These are phyloP conservation scores for Solanum piurae DNA, from an alignment of 257 asterid genomes.

Conservation along the genomic window DNA sequence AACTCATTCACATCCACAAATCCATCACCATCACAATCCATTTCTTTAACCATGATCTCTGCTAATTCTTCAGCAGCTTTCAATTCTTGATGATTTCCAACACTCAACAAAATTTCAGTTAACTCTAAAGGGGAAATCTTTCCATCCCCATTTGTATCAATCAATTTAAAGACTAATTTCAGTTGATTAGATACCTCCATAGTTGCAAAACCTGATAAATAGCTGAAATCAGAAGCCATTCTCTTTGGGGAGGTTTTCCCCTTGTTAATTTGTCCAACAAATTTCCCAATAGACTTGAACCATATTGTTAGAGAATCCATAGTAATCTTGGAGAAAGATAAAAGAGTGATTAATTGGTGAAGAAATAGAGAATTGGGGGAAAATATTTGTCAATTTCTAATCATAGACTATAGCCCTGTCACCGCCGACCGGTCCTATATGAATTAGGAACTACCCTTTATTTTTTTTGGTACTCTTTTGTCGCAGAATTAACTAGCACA, in stretches of 20 bases:
- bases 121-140: constrained; percentile 47
- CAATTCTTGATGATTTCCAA: constrained; percentile 25
- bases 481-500: too few relatives aligned
- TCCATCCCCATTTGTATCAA: constrained; percentile 62
- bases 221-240: constrained; percentile 12
- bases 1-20: constrained; percentile 52
- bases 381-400: not conserved
- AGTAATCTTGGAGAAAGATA: not conserved
- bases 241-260: not conserved
- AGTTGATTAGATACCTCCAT: constrained; percentile 38
- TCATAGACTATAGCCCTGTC: not conserved
- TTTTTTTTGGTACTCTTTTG: not conserved
- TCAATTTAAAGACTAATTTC: constrained; percentile 47
- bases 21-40: constrained; percentile 68
- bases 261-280: constrained; percentile 6
- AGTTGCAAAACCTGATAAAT: constrained; percentile 27
- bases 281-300: constrained; percentile 13
- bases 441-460: not conserved
- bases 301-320: constrained; percentile 17
- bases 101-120: constrained; percentile 19
- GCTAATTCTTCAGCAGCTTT: constrained; percentile 36
- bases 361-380: not conserved
- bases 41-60: constrained; percentile 41
- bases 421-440: not conserved
- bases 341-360: not conserved